These are phyloP conservation scores for Colletotrichum sp. DNA, from an alignment of 2,329 filamentous ascomycete species.

Conservation along the genomic window DNA sequence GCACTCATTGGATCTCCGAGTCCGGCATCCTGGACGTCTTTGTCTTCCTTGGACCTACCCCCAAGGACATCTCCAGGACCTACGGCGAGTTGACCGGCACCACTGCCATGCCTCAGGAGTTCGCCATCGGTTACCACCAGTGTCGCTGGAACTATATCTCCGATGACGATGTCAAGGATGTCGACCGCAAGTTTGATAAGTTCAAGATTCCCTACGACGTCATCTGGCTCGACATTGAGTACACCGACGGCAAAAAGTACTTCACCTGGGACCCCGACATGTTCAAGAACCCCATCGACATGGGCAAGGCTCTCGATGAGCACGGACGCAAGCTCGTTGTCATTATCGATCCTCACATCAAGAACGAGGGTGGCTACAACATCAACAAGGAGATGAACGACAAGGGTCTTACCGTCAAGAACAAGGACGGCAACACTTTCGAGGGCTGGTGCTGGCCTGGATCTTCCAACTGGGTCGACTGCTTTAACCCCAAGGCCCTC, in stretches of 20 bases:
- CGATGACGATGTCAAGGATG: constrained; percentile 95
- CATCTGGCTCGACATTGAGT: constrained; percentile 99
- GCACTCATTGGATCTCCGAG: constrained; percentile 98
- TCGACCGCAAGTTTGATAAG: constrained; percentile 96
- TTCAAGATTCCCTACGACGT: constrained; percentile 96
- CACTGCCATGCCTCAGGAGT: constrained; percentile 89
- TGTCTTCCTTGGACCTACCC: constrained; percentile 88
- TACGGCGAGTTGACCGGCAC: constrained; percentile 93
- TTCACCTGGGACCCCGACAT: constrained; percentile 95
- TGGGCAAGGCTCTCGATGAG: constrained; percentile 86
- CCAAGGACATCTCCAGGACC: constrained; percentile 78
- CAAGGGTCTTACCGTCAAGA: constrained; percentile 82
- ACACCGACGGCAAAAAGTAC: constrained; percentile 96
- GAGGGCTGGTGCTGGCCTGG: constrained; percentile 99
- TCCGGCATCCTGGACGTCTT: constrained; percentile 89
- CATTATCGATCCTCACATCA: constrained; percentile 98
- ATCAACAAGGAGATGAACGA: constrained; percentile 83
- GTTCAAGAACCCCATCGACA: constrained; percentile 83
- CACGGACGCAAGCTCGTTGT: constrained; percentile 89
- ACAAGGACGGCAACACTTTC: constrained; percentile 88
- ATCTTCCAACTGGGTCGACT: constrained; percentile 94
- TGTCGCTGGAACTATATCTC: constrained; percentile 99
- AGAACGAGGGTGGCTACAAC: constrained; percentile 81
- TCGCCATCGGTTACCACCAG: constrained; percentile 93
- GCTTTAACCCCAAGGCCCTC: constrained; percentile 89